These are phyloP conservation scores for Dioscorea dumetorum DNA, from an alignment of 106 monocot genomes.

Conservation along the genomic window DNA sequence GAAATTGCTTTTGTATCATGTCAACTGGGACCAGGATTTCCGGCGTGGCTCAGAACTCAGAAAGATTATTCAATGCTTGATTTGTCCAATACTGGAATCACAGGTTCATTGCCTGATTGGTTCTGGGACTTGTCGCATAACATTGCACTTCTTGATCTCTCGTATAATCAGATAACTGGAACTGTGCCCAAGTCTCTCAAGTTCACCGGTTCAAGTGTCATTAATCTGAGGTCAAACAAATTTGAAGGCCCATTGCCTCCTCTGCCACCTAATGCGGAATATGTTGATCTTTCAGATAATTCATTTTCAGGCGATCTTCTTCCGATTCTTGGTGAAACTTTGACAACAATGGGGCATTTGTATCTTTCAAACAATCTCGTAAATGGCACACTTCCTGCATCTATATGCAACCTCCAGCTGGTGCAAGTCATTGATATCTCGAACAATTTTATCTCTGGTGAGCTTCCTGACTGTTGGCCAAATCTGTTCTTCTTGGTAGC, in stretches of 20 bases:
- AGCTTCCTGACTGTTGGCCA: constrained; percentile 8
- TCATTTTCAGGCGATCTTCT: constrained; percentile 8
- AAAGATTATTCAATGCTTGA: background rate
- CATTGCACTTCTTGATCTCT: constrained; percentile 8
- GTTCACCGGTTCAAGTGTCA: background rate
- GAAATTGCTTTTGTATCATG: constrained; percentile 5
- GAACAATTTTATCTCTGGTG: background rate
- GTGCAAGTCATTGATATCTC: constrained; percentile 1
- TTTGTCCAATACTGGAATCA: constrained; percentile 13
- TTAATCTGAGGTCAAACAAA: constrained; percentile 6
- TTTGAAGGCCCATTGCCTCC: background rate
- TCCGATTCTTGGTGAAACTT: background rate
- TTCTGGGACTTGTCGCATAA: constrained; percentile 15
- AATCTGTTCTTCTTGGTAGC: background rate
- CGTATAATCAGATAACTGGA: constrained; percentile 22
- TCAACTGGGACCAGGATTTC: constrained; percentile 17
- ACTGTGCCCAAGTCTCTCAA: background rate
- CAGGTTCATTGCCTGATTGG: constrained; percentile 19
- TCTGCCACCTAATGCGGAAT: background rate
- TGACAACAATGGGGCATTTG: background rate
- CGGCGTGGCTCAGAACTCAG: constrained; percentile 27
- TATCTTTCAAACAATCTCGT: constrained; percentile 1
- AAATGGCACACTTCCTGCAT: constrained; percentile 2
- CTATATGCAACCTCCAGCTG: background rate
- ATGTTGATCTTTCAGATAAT: constrained; percentile 12